These are phyloP conservation scores for Durio zibethinus DNA, from an alignment of 345 rosid species.

Conservation along the genomic window DNA sequence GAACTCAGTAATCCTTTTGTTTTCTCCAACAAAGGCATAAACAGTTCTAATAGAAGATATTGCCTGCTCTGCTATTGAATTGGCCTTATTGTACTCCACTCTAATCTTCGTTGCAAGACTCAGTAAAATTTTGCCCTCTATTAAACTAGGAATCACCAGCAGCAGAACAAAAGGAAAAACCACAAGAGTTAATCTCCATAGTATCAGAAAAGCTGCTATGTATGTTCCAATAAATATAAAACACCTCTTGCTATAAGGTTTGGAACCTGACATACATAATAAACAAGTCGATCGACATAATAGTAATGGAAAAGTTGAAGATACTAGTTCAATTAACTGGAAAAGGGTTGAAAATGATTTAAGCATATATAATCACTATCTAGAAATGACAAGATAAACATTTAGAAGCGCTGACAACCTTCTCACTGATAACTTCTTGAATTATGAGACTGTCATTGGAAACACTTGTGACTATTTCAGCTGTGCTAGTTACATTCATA, in stretches of 20 bases:
- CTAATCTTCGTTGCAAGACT: slow-evolving; percentile 53
- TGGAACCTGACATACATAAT: slow-evolving; percentile 46
- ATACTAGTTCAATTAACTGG: not conserved
- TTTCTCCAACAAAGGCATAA: slow-evolving; percentile 66
- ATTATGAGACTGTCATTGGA: slow-evolving; percentile 69
- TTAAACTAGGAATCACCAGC: slow-evolving; percentile 61
- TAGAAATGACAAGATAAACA: not conserved
- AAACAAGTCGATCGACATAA: not conserved
- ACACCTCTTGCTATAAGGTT: slow-evolving; percentile 54
- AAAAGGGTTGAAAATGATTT: not conserved
- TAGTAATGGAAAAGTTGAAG: not conserved
- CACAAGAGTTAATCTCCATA: slow-evolving; percentile 73
- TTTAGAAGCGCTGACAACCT: slow-evolving; percentile 32
- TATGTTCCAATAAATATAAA: slow-evolving; percentile 54
- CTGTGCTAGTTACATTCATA: slow-evolving; percentile 61
- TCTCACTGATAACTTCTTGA: slow-evolving; percentile 76
- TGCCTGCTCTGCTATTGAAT: slow-evolving; percentile 63
- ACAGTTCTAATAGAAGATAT: slow-evolving; percentile 73
- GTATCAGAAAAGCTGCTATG: slow-evolving; percentile 48
- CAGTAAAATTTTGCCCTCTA: slow-evolving; percentile 64
- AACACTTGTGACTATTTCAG: slow-evolving; percentile 71
- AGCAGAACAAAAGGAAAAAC: slow-evolving; percentile 56
- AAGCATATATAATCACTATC: no score
- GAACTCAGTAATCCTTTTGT: slow-evolving; percentile 46
- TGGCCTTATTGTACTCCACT: slow-evolving; percentile 67